phyloP scores from a whole-genome alignment of 1,284 basidiomycete species.

The Leccinum subspadiceum region DNA sequence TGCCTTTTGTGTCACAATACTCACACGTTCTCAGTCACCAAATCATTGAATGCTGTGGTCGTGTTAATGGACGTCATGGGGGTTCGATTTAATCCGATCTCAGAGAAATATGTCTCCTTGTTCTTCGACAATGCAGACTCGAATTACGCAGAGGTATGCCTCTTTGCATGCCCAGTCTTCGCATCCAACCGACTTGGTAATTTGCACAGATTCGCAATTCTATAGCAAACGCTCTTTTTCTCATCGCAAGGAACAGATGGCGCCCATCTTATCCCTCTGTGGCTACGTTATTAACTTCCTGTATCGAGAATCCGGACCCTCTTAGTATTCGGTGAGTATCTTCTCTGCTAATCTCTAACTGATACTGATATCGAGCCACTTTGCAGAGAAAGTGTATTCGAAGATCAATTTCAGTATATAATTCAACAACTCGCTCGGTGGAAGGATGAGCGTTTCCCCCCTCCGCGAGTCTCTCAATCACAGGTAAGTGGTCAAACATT shows the following conservation, averaged over 20 bases:
- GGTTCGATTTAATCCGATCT: conserved; percentile 62
- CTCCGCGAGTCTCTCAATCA: conserved; percentile 77
- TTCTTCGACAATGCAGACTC: conserved; percentile 79
- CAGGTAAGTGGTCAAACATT: conserved; percentile 41
- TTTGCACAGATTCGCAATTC: conserved; percentile 61
- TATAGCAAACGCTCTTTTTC: conserved; percentile 68
- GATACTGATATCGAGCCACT: conserved; percentile 5
- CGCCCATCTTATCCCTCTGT: conserved; percentile 75
- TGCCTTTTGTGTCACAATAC: not conserved
- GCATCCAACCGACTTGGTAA: conserved; percentile 6
- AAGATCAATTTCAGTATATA: conserved; percentile 54
- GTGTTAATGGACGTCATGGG: conserved; percentile 60
- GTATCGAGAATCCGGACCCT: conserved; percentile 61
- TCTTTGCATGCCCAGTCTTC: conserved; percentile 1
- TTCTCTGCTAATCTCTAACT: not conserved
- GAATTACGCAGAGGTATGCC: conserved; percentile 76
- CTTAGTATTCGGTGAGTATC: conserved; percentile 53
- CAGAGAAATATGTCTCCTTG: conserved; percentile 66
- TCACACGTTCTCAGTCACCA: conserved; percentile 53
- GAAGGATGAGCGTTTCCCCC: conserved; percentile 77
- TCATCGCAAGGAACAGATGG: conserved; percentile 65
- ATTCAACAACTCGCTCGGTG: conserved; percentile 59
- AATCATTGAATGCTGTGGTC: conserved; percentile 59
- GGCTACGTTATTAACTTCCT: conserved; percentile 63
- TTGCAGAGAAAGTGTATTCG: conserved; percentile 55